Percentiles rank a stretch among this genome's conserved stretches.
Evolutionary conservation across 495 filamentous ascomycete genomes (phyloP).

Genomic region (Cercophora samala): DNA sequence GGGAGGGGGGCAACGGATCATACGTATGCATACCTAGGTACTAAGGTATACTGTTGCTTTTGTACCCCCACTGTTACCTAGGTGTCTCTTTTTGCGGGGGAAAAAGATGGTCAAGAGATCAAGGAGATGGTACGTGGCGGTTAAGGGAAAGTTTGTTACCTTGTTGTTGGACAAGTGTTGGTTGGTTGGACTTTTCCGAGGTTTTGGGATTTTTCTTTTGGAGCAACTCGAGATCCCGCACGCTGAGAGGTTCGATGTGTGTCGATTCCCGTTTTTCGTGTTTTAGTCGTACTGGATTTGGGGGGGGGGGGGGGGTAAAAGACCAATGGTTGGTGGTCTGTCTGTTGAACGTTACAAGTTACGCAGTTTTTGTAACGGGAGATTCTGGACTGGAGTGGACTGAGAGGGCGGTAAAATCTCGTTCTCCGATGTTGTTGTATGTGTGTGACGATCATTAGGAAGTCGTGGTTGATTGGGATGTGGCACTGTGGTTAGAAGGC

Average conservation of each 20-base stretch:
- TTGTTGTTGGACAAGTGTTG: neutral
- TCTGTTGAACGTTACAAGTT: neutral
- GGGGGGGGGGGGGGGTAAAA: no score
- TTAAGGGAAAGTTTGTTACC: no score
- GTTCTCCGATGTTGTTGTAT: neutral
- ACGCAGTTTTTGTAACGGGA: no score
- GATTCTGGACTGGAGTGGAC: neutral
- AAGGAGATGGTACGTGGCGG: no score
- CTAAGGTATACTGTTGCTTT: neutral
- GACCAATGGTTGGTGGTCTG: neutral
- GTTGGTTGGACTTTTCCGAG: neutral
- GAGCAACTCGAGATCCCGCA: constrained; percentile 7
- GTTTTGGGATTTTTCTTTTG: neutral
- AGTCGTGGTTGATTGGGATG: neutral
- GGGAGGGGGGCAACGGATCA: neutral
- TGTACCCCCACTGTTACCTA: neutral
- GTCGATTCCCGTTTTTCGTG: constrained; percentile 9
- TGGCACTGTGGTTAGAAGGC: neutral
- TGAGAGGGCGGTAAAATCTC: neutral
- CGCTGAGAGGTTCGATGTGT: constrained; percentile 3
- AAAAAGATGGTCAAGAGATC: neutral
- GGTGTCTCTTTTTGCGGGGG: neutral
- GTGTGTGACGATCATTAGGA: neutral
- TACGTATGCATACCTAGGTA: neutral
- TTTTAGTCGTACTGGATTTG: constrained; percentile 3